phyloP scores from a whole-genome alignment of 345 rosid species.

The Odontarrhena argentea region DNA sequence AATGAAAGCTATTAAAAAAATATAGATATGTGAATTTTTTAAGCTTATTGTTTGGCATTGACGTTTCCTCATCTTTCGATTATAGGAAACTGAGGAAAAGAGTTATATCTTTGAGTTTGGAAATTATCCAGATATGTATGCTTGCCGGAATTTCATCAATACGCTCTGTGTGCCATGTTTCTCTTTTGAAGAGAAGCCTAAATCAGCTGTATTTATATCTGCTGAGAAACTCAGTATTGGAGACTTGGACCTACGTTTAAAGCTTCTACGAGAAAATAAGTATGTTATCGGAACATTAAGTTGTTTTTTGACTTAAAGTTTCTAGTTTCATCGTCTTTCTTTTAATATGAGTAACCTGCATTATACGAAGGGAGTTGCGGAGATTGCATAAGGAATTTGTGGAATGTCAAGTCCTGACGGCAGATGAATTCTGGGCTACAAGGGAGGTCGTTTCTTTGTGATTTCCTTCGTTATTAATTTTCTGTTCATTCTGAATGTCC shows the following conservation, averaged over 20 bases:
- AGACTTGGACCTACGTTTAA: conserved; percentile 72
- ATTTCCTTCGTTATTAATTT: conserved; percentile 18
- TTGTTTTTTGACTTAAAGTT: not conserved
- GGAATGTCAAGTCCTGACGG: conserved; percentile 34
- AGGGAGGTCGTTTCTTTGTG: conserved; percentile 61
- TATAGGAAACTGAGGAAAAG: conserved; percentile 73
- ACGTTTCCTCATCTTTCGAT: conserved; percentile 25
- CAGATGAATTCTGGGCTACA: conserved; percentile 91
- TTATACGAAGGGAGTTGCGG: conserved; percentile 36
- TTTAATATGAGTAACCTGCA: conserved; percentile 20
- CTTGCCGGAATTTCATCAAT: conserved; percentile 85
- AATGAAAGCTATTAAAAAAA: conserved; percentile 11
- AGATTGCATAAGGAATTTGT: conserved; percentile 40
- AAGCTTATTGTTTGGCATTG: conserved; percentile 13
- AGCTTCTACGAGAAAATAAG: conserved; percentile 72
- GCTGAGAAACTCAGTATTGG: conserved; percentile 69
- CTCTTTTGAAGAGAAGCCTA: conserved; percentile 56
- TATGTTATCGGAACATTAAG: conserved; percentile 32
- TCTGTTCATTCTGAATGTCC: not conserved
- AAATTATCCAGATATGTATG: conserved; percentile 68
- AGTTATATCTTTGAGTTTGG: conserved; percentile 85
- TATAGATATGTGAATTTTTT: not conserved
- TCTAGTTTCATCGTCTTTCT: conserved; percentile 5
- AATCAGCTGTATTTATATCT: conserved; percentile 45
- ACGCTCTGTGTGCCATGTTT: conserved; percentile 33